phyloP scores from a whole-genome alignment of 352 stramenopile species.

The Aphanomyces astaci region DNA sequence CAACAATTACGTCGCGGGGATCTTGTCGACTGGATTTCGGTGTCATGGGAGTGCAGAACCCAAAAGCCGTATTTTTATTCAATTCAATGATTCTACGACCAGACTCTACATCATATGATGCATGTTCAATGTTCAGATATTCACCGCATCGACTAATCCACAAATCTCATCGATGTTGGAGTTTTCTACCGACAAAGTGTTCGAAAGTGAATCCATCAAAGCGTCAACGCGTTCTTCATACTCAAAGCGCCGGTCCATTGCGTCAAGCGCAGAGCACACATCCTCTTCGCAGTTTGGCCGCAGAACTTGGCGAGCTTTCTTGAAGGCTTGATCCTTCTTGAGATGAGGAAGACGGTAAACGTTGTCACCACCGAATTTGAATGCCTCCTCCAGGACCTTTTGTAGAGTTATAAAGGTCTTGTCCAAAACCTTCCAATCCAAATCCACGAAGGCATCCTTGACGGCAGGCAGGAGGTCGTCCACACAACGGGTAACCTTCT shows the following conservation, averaged over 20 bases:
- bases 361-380: background rate
- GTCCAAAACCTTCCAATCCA: background rate
- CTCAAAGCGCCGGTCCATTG: background rate
- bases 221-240: background rate
- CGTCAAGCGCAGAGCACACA: background rate
- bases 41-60: too few species aligned
- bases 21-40: too few species aligned
- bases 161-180: background rate
- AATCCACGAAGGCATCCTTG: background rate
- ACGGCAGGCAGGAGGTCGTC: background rate
- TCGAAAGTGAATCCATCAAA: background rate
- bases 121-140: background rate
- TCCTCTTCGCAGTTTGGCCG: background rate
- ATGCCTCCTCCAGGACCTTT: background rate
- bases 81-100: background rate
- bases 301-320: background rate
- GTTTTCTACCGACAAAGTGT: background rate
- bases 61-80: background rate
- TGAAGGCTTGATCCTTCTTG: background rate
- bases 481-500: background rate
- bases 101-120: background rate
- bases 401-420: background rate
- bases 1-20: too few species aligned
- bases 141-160: background rate
- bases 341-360: background rate